Evolutionary conservation across 2,329 filamentous ascomycete species (phyloP), one percentile per base, ranked within the genome.

Genomic region (Pseudocercospora fijiensis): DNA sequence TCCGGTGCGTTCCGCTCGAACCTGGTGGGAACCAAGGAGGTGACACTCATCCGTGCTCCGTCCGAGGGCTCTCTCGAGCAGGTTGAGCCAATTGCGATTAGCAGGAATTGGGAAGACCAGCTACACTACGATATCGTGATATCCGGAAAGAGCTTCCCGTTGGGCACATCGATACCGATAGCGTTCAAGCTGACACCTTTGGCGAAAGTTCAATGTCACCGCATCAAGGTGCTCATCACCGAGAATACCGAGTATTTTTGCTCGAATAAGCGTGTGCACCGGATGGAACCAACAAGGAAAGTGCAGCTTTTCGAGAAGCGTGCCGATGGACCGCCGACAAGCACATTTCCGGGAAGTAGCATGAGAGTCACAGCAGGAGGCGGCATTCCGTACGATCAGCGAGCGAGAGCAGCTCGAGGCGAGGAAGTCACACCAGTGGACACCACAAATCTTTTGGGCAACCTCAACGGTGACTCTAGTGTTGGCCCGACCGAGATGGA

Each of bases 101-200:
- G 90, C 68, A 84, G 93, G 20, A 92, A 91, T 66, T 97, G 93
- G 93, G 93, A 97, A 75, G 92, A 97, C 70, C 93, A 96, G 73
- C 82, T 97, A 30, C 92, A 96, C 73, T 97, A 97, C 78, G 93
- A 97, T 72, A 96, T 97, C 70, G 89, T 96, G 75, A 96, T 97
- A 60, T 96, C 92, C 1, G 93, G 93, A 60, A 96, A 96, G 82
- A 96, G 92, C 0, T 97, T 97, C 65, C 91, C 93, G 0, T 85
- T 97, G 20, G 93, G 93, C 16, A 86, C 90, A 43, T 90, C 90
- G 71, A 91, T 97, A 16, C 93, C 93, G 0, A 95, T 97, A 64
- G 92, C 92, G 1, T 96, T 97, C 81, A 96, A 96, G 77, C 83
- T 97, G 68, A 96, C 92, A 0, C 93, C 93, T 0, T 79, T 97